These are phyloP conservation scores for Macrocybe gigantea DNA, from an alignment of 768 basidiomycete species.

Conservation along the genomic window DNA sequence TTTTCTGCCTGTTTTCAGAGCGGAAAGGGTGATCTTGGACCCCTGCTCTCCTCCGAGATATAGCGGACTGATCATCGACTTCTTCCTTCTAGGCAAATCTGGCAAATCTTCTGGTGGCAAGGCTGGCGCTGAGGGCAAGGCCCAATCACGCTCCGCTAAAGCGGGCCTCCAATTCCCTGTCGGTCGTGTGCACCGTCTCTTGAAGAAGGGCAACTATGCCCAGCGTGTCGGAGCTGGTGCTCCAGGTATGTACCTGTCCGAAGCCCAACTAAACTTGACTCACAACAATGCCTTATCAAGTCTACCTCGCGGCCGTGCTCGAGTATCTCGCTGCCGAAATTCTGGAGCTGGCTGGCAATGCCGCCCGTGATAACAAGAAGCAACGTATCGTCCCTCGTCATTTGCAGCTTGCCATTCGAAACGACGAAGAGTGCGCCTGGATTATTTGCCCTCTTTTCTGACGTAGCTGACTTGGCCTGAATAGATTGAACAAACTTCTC, in stretches of 20 bases:
- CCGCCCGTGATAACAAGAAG: conserved; percentile 89
- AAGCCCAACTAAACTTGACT: background rate
- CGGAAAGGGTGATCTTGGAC: conserved; percentile 27
- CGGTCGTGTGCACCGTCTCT: conserved; percentile 86
- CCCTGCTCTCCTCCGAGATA: background rate
- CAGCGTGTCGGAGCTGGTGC: conserved; percentile 87
- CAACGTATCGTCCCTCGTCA: conserved; percentile 95
- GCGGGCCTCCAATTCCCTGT: conserved; percentile 87
- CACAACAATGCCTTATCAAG: conserved; percentile 26
- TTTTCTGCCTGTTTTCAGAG: conserved; percentile 16
- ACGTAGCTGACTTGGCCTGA: background rate
- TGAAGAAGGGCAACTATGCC: conserved; percentile 84
- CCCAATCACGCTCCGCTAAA: conserved; percentile 66
- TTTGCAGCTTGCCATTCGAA: conserved; percentile 89
- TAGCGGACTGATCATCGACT: conserved; percentile 1
- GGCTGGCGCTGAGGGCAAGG: conserved; percentile 45
- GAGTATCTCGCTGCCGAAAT: conserved; percentile 94
- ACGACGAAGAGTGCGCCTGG: conserved; percentile 75
- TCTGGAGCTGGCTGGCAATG: conserved; percentile 87
- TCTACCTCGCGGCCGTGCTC: conserved; percentile 89
- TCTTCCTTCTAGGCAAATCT: conserved; percentile 31
- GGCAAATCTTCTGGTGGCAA: conserved; percentile 74
- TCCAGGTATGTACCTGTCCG: conserved; percentile 44
- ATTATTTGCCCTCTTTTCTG: background rate
- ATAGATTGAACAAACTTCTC: conserved; percentile 64